These are phyloP conservation scores for Phytophthora sp. DNA, from an alignment of 352 stramenopile species.

Conservation along the genomic window DNA sequence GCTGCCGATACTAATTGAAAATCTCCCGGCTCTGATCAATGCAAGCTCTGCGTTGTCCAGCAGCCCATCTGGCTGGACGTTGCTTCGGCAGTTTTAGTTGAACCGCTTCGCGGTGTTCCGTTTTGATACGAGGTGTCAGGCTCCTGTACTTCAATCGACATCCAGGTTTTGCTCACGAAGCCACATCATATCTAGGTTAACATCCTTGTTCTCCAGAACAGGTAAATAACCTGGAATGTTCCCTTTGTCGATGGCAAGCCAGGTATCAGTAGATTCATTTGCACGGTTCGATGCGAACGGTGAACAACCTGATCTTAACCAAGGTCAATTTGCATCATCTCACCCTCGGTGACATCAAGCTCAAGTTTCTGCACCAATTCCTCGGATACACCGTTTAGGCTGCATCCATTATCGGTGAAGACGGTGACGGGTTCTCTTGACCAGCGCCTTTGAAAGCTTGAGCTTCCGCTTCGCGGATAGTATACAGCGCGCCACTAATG, in stretches of 20 bases:
- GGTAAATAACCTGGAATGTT: constrained; percentile 22
- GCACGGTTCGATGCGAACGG: too few relatives aligned
- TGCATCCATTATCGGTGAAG: constrained; percentile 23
- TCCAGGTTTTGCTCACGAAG: constrained; percentile 28
- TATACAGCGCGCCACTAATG: not conserved
- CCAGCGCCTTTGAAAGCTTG: constrained; percentile 3
- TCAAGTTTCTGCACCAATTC: constrained; percentile 24
- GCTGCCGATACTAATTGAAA: constrained; percentile 21
- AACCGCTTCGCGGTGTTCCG: not conserved
- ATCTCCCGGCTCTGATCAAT: too few relatives aligned
- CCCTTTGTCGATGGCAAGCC: constrained; percentile 2
- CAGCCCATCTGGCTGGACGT: constrained; percentile 3
- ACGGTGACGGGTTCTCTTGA: constrained; percentile 3
- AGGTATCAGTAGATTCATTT: constrained; percentile 12
- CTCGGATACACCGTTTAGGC: constrained; percentile 18
- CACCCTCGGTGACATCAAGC: constrained; percentile 18
- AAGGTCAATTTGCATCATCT: constrained; percentile 29
- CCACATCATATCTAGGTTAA: constrained; percentile 23
- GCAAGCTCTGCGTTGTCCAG: constrained; percentile 23
- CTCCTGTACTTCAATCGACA: constrained; percentile 19
- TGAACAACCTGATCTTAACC: too few relatives aligned
- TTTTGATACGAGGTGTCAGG: constrained; percentile 7
- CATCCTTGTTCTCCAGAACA: constrained; percentile 24
- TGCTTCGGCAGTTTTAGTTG: constrained; percentile 5
- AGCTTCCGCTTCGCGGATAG: constrained; percentile 13